Base-by-base conservation (phyloP, 495 filamentous ascomycete species). In the Recurvomyces mirabilis region DNA sequence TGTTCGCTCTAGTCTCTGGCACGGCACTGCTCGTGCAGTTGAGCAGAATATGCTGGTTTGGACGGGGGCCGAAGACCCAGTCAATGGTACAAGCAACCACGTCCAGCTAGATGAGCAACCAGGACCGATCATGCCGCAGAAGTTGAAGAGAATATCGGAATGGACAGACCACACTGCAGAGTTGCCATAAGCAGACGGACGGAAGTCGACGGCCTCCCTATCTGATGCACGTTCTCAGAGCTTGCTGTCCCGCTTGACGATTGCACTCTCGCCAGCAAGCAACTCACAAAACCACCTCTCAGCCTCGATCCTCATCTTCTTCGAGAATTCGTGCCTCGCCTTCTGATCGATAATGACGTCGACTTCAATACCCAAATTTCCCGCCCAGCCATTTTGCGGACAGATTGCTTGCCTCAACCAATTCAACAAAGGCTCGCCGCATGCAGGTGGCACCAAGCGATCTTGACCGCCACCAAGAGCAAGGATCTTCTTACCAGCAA, bases 371-470 rank as follows among this genome's bases (percentile, higher is more conserved):
- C 62, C 64, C 9, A 73, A 72, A 35, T 49, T 44, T 7, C 41
- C 47, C 33, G 42, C 79, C 74, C 75, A 81, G 3, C 66, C 69
- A 30, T 23, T 38, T 19, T 67, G 59, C 9, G 63, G 60, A 1
- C 56, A 62, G 28, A 75, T 56, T 0, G 77, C 77, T 25, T 70
- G 60, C 60, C 82, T 81, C 40, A 95, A 66, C 63, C 79, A 84
- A 6, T 61, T 57, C 36, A 94, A 47, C 58, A 95, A 93, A 0
- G 72, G 69, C 54, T 81, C 73, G 1, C 71, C 68, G 13, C 75
- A 77, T 18, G 66, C 65, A 60, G 86, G 84, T 5, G 91, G 89
- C 15, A 98, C 89, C 36, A 96, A 61, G 55, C 84, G 87, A 59
- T 98, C 91, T 14, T 66, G 66, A 0, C 68, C 81, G 0, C 89